phyloP scores from a whole-genome alignment of 768 basidiomycete genomes.

The Astraeus odoratus region DNA sequence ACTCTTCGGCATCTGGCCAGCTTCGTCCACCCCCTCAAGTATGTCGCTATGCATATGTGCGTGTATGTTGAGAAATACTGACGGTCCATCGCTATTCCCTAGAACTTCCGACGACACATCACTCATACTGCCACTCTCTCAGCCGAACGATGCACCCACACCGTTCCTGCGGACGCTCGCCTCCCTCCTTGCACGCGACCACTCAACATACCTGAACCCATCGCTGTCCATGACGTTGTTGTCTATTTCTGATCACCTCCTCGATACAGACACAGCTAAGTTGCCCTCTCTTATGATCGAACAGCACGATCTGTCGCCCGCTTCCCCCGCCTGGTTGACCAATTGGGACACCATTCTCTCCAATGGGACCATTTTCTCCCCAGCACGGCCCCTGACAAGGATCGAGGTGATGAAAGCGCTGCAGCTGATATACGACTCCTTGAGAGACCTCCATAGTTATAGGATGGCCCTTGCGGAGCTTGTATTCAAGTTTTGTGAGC shows the following conservation, averaged over 20 bases:
- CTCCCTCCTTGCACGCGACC: slow-evolving; percentile 57
- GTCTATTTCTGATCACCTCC: slow-evolving; percentile 59
- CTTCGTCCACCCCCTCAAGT: slow-evolving; percentile 56
- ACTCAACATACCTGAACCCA: slow-evolving; percentile 50
- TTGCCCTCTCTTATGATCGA: slow-evolving; percentile 58
- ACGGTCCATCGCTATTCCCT: background rate
- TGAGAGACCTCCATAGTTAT: slow-evolving; percentile 65
- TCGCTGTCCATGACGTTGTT: slow-evolving; percentile 59
- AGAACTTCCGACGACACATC: slow-evolving; percentile 42
- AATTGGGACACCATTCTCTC: slow-evolving; percentile 57
- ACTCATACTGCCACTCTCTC: slow-evolving; percentile 45
- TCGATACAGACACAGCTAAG: slow-evolving; percentile 59
- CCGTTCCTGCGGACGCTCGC: slow-evolving; percentile 56
- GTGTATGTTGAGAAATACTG: slow-evolving; percentile 1
- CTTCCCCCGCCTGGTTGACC: slow-evolving; percentile 61
- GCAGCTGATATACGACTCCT: slow-evolving; percentile 51
- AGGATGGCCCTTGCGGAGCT: slow-evolving; percentile 48
- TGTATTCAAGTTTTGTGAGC: slow-evolving; percentile 45
- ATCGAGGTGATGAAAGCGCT: slow-evolving; percentile 51
- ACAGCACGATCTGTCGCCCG: slow-evolving; percentile 64
- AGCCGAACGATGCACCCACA: slow-evolving; percentile 50
- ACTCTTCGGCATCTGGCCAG: slow-evolving; percentile 51
- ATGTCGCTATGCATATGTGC: slow-evolving; percentile 16
- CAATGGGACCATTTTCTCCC: slow-evolving; percentile 39
- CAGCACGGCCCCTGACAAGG: slow-evolving; percentile 45